Evolutionary conservation across 2,329 filamentous ascomycete species (phyloP).

Genomic region (Tolypocladium inflatum): DNA sequence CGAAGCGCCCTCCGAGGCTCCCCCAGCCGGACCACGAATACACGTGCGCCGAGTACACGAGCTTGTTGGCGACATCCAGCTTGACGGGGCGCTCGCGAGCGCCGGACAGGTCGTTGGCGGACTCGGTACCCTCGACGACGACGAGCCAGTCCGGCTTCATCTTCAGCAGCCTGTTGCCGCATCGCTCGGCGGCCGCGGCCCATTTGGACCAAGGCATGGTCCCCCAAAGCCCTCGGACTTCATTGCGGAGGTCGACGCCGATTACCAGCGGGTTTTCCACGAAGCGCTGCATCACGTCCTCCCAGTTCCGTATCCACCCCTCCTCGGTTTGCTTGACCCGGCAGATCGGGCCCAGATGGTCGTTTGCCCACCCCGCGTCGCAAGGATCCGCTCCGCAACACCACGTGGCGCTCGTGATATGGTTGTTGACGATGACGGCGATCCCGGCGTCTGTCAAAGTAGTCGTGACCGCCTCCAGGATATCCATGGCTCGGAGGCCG

Average conservation of each 20-base stretch:
- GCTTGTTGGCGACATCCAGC: constrained; percentile 41
- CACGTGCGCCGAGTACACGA: constrained; percentile 61
- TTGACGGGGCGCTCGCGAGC: constrained; percentile 45
- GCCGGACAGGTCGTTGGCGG: constrained; percentile 54
- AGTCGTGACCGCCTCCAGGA: constrained; percentile 48
- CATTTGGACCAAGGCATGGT: constrained; percentile 58
- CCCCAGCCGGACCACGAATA: constrained; percentile 66
- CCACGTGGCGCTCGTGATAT: constrained; percentile 61
- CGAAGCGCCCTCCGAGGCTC: constrained; percentile 47
- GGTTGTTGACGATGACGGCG: constrained; percentile 59
- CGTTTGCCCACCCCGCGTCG: constrained; percentile 58
- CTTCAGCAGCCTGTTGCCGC: constrained; percentile 48
- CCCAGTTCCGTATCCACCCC: constrained; percentile 58
- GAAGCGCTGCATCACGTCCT: constrained; percentile 51
- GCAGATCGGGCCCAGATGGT: constrained; percentile 51
- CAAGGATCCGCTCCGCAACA: constrained; percentile 61
- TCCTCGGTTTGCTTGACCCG: constrained; percentile 53
- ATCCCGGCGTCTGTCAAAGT: constrained; percentile 53
- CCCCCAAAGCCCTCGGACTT: constrained; percentile 59
- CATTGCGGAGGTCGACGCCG: constrained; percentile 58
- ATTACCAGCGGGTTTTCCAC: constrained; percentile 51
- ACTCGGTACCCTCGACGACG: constrained; percentile 58
- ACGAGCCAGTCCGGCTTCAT: constrained; percentile 57
- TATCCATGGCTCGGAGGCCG: constrained; percentile 47
- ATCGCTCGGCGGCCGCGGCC: constrained; percentile 54